Evolutionary conservation across 345 rosid species (phyloP).

Genomic region (Noccaea caerulescens): DNA sequence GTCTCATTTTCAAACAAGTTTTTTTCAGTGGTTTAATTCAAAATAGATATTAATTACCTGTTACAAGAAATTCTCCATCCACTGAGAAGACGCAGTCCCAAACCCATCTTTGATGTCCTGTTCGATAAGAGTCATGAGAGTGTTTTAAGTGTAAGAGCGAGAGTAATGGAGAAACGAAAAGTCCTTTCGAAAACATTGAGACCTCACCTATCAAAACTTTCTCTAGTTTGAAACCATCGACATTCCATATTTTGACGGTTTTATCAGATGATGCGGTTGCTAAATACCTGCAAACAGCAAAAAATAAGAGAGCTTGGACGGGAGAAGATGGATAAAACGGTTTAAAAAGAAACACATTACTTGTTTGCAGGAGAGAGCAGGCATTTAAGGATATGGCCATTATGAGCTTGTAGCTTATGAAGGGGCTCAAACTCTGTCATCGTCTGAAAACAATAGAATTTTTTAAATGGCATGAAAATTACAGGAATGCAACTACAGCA

Average conservation of each 20-base stretch:
- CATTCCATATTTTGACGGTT: constrained; percentile 97
- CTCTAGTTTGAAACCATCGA: constrained; percentile 91
- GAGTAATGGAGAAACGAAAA: not conserved
- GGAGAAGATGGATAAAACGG: not conserved
- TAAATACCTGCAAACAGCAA: constrained; percentile 62
- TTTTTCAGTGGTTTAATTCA: not conserved
- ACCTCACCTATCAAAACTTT: constrained; percentile 69
- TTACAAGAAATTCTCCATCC: constrained; percentile 93
- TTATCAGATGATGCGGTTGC: constrained; percentile 96
- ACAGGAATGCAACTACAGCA: not conserved
- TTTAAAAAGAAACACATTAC: constrained; percentile 45
- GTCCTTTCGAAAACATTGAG: not conserved
- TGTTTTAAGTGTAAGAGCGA: constrained; percentile 6
- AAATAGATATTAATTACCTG: constrained; percentile 53
- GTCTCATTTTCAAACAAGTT: not conserved
- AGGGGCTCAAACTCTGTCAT: constrained; percentile 97
- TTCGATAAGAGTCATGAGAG: not conserved
- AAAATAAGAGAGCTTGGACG: not conserved
- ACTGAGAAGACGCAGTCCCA: constrained; percentile 99
- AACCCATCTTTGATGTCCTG: constrained; percentile 97
- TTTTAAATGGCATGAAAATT: not conserved
- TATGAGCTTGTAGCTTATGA: constrained; percentile 92
- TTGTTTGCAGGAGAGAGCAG: constrained; percentile 89
- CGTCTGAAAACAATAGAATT: constrained; percentile 49
- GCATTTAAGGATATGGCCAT: constrained; percentile 87